Evolutionary conservation across 2,329 filamentous ascomycete genomes (phyloP).

Genomic region (Botrytis deweyae): DNA sequence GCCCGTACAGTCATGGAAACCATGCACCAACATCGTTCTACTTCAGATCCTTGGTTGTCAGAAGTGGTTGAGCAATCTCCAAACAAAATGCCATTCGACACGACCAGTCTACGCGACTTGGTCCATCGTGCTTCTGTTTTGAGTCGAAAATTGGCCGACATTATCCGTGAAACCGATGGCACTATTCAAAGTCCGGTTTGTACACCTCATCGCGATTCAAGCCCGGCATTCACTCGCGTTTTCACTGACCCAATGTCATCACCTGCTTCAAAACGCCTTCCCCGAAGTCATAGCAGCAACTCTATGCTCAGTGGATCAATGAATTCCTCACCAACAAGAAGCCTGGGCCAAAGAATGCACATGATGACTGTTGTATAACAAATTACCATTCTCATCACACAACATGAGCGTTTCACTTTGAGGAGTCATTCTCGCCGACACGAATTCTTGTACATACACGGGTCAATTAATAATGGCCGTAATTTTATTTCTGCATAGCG

Average conservation of each 20-base stretch:
- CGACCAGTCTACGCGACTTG: conserved; percentile 65
- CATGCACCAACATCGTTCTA: conserved; percentile 56
- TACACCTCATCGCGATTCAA: conserved; percentile 53
- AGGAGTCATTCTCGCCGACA: conserved; percentile 1
- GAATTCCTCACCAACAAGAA: conserved; percentile 52
- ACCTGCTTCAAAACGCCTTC: conserved; percentile 49
- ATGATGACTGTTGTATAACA: conserved; percentile 60
- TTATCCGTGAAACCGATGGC: conserved; percentile 58
- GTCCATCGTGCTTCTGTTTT: conserved; percentile 62
- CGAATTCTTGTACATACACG: conserved; percentile 23
- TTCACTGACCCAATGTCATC: conserved; percentile 62
- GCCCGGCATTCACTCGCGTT: conserved; percentile 66
- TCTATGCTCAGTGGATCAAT: conserved; percentile 53
- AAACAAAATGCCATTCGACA: conserved; percentile 63
- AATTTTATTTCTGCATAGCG: conserved; percentile 24
- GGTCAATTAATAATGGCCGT: neutral
- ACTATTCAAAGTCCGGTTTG: conserved; percentile 56
- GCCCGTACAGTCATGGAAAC: conserved; percentile 61
- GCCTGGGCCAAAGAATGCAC: conserved; percentile 55
- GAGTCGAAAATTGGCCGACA: conserved; percentile 58
- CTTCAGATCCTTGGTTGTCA: conserved; percentile 42
- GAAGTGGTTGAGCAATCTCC: conserved; percentile 39
- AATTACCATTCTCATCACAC: conserved; percentile 8
- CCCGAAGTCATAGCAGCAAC: conserved; percentile 55
- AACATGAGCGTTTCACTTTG: neutral